Conservation (phyloP, 805 yeast genomes). For the Candida lessepsii region DNA sequence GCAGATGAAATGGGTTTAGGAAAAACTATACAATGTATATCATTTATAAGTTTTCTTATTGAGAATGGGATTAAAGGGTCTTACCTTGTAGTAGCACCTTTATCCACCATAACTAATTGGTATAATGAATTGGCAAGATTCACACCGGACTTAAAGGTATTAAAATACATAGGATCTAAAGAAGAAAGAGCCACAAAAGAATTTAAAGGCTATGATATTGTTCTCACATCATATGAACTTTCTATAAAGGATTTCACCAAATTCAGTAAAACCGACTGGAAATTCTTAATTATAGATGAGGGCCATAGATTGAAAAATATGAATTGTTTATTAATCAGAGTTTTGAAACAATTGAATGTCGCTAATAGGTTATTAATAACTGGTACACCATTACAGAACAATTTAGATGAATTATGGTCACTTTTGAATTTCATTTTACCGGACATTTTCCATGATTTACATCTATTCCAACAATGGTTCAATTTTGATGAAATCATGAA, state of each 20-base stretch:
- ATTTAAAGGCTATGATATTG: slow-evolving; percentile 40
- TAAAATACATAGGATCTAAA: slow-evolving; percentile 66
- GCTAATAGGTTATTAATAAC: slow-evolving; percentile 78
- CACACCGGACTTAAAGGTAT: slow-evolving; percentile 65
- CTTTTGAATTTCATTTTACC: slow-evolving; percentile 87
- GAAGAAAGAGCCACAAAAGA: slow-evolving; percentile 42
- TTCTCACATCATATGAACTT: slow-evolving; percentile 81
- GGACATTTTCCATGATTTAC: slow-evolving; percentile 87
- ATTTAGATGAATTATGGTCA: slow-evolving; percentile 88
- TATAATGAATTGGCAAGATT: slow-evolving; percentile 64
- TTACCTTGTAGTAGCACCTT: slow-evolving; percentile 73
- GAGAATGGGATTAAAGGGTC: slow-evolving; percentile 82
- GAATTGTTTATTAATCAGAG: slow-evolving; percentile 70
- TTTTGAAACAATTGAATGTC: slow-evolving; percentile 64
- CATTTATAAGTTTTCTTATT: slow-evolving; percentile 69
- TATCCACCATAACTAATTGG: slow-evolving; percentile 90
- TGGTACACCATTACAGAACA: slow-evolving; percentile 96
- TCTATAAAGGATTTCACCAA: slow-evolving; percentile 62
- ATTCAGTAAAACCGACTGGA: slow-evolving; percentile 52
- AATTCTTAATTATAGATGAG: slow-evolving; percentile 87
- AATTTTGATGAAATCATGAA: slow-evolving; percentile 65
- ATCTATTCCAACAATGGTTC: slow-evolving; percentile 91
- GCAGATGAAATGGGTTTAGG: slow-evolving; percentile 99
- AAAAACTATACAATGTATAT: slow-evolving; percentile 85
- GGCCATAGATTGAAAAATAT: slow-evolving; percentile 91